phyloP scores from a whole-genome alignment of 106 monocot genomes.

The Dendrobium chrysotoxum region DNA sequence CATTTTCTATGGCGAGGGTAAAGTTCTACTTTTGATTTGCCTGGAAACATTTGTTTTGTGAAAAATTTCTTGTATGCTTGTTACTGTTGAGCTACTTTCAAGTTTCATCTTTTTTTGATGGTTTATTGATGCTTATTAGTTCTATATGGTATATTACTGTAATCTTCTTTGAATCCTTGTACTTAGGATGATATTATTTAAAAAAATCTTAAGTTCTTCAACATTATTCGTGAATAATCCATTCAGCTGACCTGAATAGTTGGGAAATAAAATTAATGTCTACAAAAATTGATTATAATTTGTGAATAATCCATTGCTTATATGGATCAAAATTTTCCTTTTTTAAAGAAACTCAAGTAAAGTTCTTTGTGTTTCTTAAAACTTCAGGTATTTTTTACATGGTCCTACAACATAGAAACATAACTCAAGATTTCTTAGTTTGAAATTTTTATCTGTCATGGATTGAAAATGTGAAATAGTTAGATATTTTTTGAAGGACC shows the following conservation, averaged over 20 bases:
- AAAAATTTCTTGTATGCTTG: not conserved
- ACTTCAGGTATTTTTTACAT: not conserved
- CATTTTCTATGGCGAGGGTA: constrained; percentile 90
- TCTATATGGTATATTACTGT: not conserved
- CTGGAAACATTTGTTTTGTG: not conserved
- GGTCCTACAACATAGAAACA: not conserved
- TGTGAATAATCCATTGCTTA: not conserved
- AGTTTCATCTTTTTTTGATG: not conserved
- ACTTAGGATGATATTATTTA: not conserved
- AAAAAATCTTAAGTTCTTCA: not conserved
- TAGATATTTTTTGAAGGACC: too few relatives aligned
- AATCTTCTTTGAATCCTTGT: not conserved
- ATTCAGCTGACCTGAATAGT: not conserved
- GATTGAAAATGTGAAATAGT: too few relatives aligned
- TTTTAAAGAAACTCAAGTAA: not conserved
- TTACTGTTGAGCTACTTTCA: not conserved
- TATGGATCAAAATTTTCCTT: not conserved
- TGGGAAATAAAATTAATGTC: not conserved
- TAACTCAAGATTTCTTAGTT: not conserved
- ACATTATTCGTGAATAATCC: not conserved
- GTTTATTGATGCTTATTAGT: not conserved
- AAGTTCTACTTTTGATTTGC: constrained; percentile 17
- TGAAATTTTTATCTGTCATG: not conserved
- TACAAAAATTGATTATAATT: not conserved
- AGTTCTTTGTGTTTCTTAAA: not conserved